Base-by-base conservation (phyloP, 2,329 filamentous ascomycete species). In the Sporothrix phasma region DNA sequence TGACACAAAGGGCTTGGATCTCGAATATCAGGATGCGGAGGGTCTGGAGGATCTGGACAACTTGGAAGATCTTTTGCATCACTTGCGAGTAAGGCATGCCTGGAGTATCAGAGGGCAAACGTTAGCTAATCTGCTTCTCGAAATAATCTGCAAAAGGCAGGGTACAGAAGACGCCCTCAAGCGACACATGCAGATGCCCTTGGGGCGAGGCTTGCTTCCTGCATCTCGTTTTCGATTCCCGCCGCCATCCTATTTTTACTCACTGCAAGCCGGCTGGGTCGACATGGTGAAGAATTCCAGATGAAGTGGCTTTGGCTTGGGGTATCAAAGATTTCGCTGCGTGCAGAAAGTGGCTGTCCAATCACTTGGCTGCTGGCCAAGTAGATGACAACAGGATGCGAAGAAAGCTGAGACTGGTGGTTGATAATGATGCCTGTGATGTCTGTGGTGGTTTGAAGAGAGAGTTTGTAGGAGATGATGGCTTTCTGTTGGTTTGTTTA, bases 31-130 rank as follows among this genome's bases (percentile, higher is more conserved):
- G 60, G 3, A 47, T 5, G n/a, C 39, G 3, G 6, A 67, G 47
- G 6, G 65, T 63, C 19, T 51, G 54, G 10, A 65, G 5, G 5
- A 67, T 56, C 31, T 63, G 41, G 17, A 62, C 46, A 24, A 67
- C 41, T 15, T 63, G 39, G 54, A 62, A 61, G n/a, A 65, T 34
- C 19, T 59, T 64, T 10, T 60, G 46, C 39, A 67, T 29, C n/a
- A 66, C 6, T 5, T 54, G 26, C 15, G 39, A 22, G 31, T 11
- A n/a, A 56, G 11, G n/a, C 62, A 59, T 62, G 4, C 13, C 19
- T n/a, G n/a, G 3, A n/a, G 8, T 4, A 26, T n/a, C 1, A 58
- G 39, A 63, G n/a, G 29, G 22, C 29, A 11, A 29, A 3, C 1
- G n/a, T 39, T 11, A 39, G 31, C 19, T 37, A 39, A 7, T n/a